Base-by-base conservation (phyloP, 2,329 filamentous ascomycete genomes). In the Plenodomus tracheiphilus region DNA sequence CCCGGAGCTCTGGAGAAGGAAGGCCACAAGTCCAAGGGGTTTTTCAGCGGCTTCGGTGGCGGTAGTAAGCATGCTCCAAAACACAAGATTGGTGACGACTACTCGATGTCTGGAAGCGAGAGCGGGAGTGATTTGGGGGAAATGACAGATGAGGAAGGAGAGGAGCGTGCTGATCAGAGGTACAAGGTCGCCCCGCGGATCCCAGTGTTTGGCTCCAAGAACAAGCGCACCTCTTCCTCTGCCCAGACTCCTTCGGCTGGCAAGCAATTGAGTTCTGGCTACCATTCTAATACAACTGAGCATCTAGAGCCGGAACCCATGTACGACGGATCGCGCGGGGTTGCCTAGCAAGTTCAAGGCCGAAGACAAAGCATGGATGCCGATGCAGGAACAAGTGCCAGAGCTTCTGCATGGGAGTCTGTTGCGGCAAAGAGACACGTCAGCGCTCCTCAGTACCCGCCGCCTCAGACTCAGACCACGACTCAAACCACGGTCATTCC, bases 111-210 rank as follows among this genome's bases (percentile, higher is more conserved):
- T 2, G 58, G 62, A 18, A 63, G 56, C 43, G 62, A 64, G 32
- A 66, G 59, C 25, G 64, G 52, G 2, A 65, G 64, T 36, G 66
- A 68, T 19, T 36, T 58, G 6, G 59, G 59, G 8, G 59, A 62
- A 16, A 40, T 62, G 18, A 64, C 60, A 19, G 65, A 65, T 36
- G 55, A 65, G 21, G 61, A 70, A n/a, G 68, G 69, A 25, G 68
- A 68, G 49, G 64, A 67, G 46, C 62, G 58, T 16, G 39, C 54
- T 36, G 57, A 58, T 19, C 62, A 68, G 58, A 68, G 61, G 59
- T 70, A 70, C 44, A 66, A 61, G 51, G 68, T 69, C 36, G 66
- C 65, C 8, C 68, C 68, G n/a, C 61, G 68, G 42, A 64, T 70
- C 8, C 67, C 68, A 19, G 51, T 62, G 39, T 59, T 70, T 32